Evolutionary conservation across 352 stramenopile species (phyloP).

Genomic region (Elongisporangium prolatum): DNA sequence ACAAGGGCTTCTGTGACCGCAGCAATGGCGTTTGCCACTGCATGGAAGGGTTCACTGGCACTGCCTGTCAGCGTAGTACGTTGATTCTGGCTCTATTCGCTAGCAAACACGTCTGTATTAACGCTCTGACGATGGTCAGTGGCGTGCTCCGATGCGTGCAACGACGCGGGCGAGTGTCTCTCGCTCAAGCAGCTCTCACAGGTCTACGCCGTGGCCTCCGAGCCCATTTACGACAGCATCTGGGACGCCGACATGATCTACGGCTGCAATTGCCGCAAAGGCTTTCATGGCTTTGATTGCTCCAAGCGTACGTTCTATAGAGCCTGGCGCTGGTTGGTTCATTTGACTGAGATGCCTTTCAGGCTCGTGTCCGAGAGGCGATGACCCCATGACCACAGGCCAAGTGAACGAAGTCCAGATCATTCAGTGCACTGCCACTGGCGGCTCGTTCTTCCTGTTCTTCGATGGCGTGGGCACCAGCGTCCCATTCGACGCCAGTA

Average conservation of each 20-base stretch:
- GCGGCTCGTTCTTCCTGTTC: conserved; percentile 60
- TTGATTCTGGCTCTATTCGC: neutral
- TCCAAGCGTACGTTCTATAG: conserved; percentile 33
- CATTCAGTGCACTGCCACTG: conserved; percentile 68
- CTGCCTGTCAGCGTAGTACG: conserved; percentile 64
- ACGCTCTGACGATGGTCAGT: conserved; percentile 23
- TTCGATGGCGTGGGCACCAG: conserved; percentile 50
- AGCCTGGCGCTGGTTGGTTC: neutral
- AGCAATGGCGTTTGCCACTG: conserved; percentile 46
- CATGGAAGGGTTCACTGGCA: conserved; percentile 64
- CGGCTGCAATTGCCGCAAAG: conserved; percentile 85
- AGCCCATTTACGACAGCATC: conserved; percentile 38
- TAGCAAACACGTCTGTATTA: neutral
- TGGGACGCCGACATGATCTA: conserved; percentile 83
- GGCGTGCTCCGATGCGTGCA: conserved; percentile 38
- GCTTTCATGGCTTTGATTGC: conserved; percentile 83
- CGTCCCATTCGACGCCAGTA: conserved; percentile 52
- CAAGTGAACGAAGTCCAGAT: conserved; percentile 86
- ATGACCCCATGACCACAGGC: conserved; percentile 79
- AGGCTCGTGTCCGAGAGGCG: conserved; percentile 77
- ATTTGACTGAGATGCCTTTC: neutral
- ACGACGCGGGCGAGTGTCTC: conserved; percentile 48
- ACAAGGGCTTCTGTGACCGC: conserved; percentile 64
- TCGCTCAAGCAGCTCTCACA: conserved; percentile 59
- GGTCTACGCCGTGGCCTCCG: conserved; percentile 32